Base-by-base conservation (phyloP, 2,329 filamentous ascomycete genomes). In the Ophiognomonia clavigignenti-juglandacearum region DNA sequence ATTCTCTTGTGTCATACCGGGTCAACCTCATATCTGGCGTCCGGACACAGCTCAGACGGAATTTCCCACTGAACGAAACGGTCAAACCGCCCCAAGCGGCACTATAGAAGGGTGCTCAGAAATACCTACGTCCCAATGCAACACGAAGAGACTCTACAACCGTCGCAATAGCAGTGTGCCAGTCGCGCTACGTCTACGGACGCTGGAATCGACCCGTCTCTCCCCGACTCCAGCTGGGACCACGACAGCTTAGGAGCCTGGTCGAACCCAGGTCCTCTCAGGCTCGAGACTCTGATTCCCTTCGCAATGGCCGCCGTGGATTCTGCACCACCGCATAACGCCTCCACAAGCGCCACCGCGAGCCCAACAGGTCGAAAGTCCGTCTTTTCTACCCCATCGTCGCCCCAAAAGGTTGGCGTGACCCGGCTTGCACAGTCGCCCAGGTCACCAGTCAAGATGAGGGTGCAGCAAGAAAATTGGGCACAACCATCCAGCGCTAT, bases 371-470 rank as follows among this genome's bases (percentile, higher is more conserved):
- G 56, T 26, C 54, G 65, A 47, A 70, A 68, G 48, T 66, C 68
- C n/a, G 53, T 71, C 29, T 54, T 60, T 16, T 55, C 60, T 16
- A 55, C 58, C 39, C 47, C 65, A 29, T 64, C 66, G 5, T 60
- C 63, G 10, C 61, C 63, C 6, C 61, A 63, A 39, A 59, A 60
- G 51, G 60, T 63, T 45, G 62, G 64, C 52, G 51, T 47, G 31
- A 62, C 63, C 20, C 67, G 69, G 50, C 64, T 80, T 50, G 71
- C 72, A 51, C 70, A 74, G 42, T 69, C 71, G 14, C 78, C 78
- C 24, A 67, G 73, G 23, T 82, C 79, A 34, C 78, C 80, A 16
- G 75, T 79, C 47, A 71, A 67, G 48, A 70, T 81, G 45, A 78
- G 75, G 56, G 72, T 77, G 46, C 73, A 74, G 41, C 63, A 69